A percentile compares a stretch with the other conserved stretches of the same genome.
These are phyloP conservation scores for Suillus subluteus DNA, from an alignment of 768 basidiomycete genomes.

Conservation along the genomic window DNA sequence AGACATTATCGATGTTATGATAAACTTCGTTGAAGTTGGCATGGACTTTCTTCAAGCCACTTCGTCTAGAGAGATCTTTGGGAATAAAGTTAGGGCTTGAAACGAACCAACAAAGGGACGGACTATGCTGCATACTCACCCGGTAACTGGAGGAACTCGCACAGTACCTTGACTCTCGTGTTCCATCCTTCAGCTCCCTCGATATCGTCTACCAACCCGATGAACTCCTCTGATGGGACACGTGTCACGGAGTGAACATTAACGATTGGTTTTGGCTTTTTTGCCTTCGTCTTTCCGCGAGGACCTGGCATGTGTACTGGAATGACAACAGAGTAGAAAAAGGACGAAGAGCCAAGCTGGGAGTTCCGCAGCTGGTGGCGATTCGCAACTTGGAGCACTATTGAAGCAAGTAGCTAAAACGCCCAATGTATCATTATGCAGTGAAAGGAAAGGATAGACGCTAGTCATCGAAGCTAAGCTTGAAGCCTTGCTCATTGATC, in stretches of 20 bases:
- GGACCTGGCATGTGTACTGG: conserved; percentile 30
- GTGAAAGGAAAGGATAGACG: neutral
- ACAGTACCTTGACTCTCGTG: conserved; percentile 48
- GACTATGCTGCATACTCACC: conserved; percentile 41
- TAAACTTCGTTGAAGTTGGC: conserved; percentile 58
- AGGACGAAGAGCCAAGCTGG: neutral
- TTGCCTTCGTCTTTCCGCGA: conserved; percentile 25
- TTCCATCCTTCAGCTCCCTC: conserved; percentile 54
- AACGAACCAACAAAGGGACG: neutral
- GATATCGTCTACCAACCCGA: conserved; percentile 41
- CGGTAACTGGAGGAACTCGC: conserved; percentile 55
- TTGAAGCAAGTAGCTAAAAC: neutral
- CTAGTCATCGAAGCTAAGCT: neutral
- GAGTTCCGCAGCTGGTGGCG: neutral
- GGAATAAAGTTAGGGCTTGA: conserved; percentile 11
- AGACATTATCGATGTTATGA: conserved; percentile 51
- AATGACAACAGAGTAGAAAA: too few relatives aligned
- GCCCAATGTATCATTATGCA: neutral
- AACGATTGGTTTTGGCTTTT: conserved; percentile 22
- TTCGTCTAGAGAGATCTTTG: conserved; percentile 56
- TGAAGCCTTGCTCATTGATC: neutral
- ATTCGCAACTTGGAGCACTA: neutral
- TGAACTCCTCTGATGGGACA: conserved; percentile 10
- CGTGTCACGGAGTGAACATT: neutral
- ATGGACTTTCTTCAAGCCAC: conserved; percentile 67